These are phyloP conservation scores for Dictyostelium firmibasis DNA, from an alignment of 78 protist species.

Conservation along the genomic window DNA sequence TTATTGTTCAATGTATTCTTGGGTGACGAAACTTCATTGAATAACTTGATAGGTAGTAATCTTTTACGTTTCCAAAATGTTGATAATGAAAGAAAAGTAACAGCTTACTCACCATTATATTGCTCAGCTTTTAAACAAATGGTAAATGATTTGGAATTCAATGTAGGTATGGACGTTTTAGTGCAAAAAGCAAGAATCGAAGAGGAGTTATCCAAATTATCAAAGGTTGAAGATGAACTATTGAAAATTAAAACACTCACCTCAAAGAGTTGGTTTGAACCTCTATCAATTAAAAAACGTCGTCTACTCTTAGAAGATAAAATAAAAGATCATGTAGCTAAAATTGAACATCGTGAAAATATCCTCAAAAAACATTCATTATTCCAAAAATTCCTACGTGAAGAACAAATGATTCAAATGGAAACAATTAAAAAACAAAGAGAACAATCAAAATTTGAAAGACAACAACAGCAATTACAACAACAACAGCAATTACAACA, in stretches of 20 bases:
- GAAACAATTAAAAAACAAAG: neutral
- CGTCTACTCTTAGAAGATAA: conserved; percentile 46
- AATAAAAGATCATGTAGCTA: conserved; percentile 55
- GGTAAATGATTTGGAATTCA: conserved; percentile 70
- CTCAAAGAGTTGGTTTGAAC: conserved; percentile 49
- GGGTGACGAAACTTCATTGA: conserved; percentile 58
- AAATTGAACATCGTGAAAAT: conserved; percentile 53
- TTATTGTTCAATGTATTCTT: conserved; percentile 48
- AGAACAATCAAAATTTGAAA: neutral
- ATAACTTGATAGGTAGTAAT: conserved; percentile 19
- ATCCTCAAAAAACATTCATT: conserved; percentile 23
- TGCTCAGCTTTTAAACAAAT: conserved; percentile 51
- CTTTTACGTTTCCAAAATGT: conserved; percentile 27
- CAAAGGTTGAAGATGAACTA: conserved; percentile 68
- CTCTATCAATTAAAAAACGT: conserved; percentile 20
- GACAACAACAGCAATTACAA: neutral
- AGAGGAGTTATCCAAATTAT: conserved; percentile 32
- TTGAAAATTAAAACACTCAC: conserved; percentile 32
- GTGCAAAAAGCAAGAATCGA: conserved; percentile 73
- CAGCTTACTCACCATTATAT: conserved; percentile 60
- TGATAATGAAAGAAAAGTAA: conserved; percentile 59
- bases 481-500: neutral
- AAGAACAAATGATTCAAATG: neutral
- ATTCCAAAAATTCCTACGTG: conserved; percentile 33
- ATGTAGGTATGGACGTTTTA: conserved; percentile 69